Evolutionary conservation across 768 basidiomycete species (phyloP), one percentile per base, ranked within the genome.

Genomic region (Rickenella mellea): DNA sequence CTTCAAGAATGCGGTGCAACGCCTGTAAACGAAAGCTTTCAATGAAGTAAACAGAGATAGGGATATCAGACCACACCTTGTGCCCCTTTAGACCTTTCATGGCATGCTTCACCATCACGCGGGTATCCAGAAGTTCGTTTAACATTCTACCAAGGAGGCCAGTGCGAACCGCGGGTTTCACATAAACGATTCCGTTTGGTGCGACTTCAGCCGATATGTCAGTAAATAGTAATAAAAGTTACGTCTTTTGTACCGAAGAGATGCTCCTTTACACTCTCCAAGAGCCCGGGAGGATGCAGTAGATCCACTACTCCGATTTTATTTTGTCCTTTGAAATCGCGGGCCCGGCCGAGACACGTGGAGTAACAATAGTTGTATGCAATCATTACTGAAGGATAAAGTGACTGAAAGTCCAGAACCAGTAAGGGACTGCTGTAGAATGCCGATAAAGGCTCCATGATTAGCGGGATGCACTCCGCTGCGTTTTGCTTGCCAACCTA

Each of bases 351-450:
- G 24, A 99, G 70, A 58, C 93, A 98, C 2, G 96, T 99, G 21
- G 93, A 97, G 57, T 91, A 93, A 55, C 88, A 91, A 59, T 91
- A 91, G 59, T 98, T 98, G 64, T 99, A 93, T 5, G 92, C 94
- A 51, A 98, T 94, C 94, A 98, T 98, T 46, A 97, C 69, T 0
- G 92, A 96, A 0, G 96, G 96, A 58, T 99, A 99, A 20, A 99
- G 71, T 2, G 86, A 91, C 53, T 96, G 90, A 58, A 98, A 99
- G 59, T 99, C 96, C 42, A 99, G 69, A 1, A 99, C 93, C 27
- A 97, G 66, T 10, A 99, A 69, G 4, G 96, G 96, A 50, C 85
- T 85, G 30, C 79, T 85, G 61, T 97, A 99, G 55, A 91, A 94
- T 2, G 85, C 87, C 0, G 92, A 94, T 29, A 79, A 65, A 0